A percentile compares a stretch with the other conserved stretches of the same genome.
Evolutionary conservation across 805 yeast genomes (phyloP).

Genomic region (Kodamaea restingae): DNA sequence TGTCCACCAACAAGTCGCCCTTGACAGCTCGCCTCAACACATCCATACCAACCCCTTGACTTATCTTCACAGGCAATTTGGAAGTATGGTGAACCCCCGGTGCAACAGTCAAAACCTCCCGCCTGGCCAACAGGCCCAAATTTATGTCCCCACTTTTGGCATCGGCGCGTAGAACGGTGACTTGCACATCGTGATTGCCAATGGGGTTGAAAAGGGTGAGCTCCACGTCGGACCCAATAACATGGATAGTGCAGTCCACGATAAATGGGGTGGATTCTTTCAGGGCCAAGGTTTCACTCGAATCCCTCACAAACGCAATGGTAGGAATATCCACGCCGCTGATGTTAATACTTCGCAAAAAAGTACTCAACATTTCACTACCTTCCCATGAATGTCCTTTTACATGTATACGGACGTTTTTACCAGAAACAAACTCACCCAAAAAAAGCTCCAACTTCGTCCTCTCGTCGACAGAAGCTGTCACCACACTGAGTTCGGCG

Average conservation of each 20-base stretch:
- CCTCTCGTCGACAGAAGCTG: background rate
- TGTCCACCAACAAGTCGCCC: conserved; percentile 47
- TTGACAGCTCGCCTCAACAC: conserved; percentile 48
- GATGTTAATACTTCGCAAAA: conserved; percentile 18
- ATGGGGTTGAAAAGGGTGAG: conserved; percentile 54
- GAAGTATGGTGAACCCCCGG: conserved; percentile 53
- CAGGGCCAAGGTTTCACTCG: too few species aligned
- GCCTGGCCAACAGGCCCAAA: conserved; percentile 42
- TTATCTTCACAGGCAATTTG: conserved; percentile 45
- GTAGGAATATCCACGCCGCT: conserved; percentile 20
- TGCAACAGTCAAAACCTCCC: conserved; percentile 41
- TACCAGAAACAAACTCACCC: conserved; percentile 7
- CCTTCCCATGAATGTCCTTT: conserved; percentile 1
- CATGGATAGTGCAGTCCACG: conserved; percentile 48
- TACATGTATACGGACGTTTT: conserved; percentile 3
- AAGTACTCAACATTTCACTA: conserved; percentile 6
- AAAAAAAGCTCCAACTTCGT: conserved; percentile 3
- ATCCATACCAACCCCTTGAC: conserved; percentile 46
- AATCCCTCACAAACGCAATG: conserved; percentile 20
- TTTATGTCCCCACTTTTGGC: conserved; percentile 46
- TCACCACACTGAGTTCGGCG: conserved; percentile 1
- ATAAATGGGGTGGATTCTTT: conserved; percentile 35
- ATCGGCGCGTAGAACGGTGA: conserved; percentile 41
- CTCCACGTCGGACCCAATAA: conserved; percentile 52
- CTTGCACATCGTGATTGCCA: conserved; percentile 39